phyloP scores from a whole-genome alignment of 2,329 filamentous ascomycete genomes.

The Colletotrichum incanum region DNA sequence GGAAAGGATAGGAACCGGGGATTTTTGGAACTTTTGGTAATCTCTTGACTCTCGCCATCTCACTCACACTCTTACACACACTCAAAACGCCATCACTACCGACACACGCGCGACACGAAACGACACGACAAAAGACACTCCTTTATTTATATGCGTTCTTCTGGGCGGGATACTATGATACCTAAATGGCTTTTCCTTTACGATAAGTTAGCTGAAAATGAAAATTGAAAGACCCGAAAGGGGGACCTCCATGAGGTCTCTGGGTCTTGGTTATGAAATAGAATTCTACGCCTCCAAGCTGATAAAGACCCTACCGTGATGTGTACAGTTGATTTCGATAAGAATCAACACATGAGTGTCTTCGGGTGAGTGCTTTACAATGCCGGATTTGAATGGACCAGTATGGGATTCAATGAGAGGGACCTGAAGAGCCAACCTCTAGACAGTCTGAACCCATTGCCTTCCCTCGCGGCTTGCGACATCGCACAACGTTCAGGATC shows the following conservation, averaged over 20 bases:
- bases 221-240: conserved; percentile 2
- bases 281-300: neutral
- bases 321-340: neutral
- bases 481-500: neutral
- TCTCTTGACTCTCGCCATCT: neutral
- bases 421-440: neutral
- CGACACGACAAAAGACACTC: conserved; percentile 3
- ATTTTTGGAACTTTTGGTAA: conserved; percentile 24
- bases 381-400: neutral
- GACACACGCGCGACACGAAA: conserved; percentile 15
- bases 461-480: neutral
- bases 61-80: neutral
- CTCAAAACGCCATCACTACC: neutral
- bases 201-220: conserved; percentile 18
- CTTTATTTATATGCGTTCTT: neutral
- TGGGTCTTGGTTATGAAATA: conserved; percentile 7
- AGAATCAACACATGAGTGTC: neutral
- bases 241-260: conserved; percentile 1
- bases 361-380: neutral
- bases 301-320: neutral
- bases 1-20: conserved; percentile 42
- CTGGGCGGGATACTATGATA: conserved; percentile 37
- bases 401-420: neutral
- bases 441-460: neutral
- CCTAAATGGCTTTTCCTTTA: conserved; percentile 18